These are phyloP conservation scores for Sphaceloma murrayae DNA, from an alignment of 2,329 filamentous ascomycete genomes.

Conservation along the genomic window DNA sequence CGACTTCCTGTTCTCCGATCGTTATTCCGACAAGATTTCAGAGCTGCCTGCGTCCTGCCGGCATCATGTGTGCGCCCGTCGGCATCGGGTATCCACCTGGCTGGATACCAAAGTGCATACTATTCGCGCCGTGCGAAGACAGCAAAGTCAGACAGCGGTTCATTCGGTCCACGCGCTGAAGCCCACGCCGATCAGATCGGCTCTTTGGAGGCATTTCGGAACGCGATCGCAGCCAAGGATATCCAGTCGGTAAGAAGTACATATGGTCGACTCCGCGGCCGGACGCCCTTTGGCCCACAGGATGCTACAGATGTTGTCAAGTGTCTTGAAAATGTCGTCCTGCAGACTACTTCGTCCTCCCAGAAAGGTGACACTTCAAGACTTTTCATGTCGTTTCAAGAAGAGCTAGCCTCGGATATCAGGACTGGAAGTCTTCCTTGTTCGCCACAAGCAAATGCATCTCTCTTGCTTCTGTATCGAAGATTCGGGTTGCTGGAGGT, in stretches of 20 bases:
- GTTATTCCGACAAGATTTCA: too few relatives aligned
- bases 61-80: too few relatives aligned
- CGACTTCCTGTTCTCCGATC: too few relatives aligned
- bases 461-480: constrained; percentile 40
- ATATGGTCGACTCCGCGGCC: constrained; percentile 18
- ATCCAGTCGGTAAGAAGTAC: constrained; percentile 20
- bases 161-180: too few relatives aligned
- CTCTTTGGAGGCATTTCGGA: constrained; percentile 18
- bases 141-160: too few relatives aligned
- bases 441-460: constrained; percentile 34
- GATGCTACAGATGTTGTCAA: constrained; percentile 29
- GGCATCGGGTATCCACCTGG: too few relatives aligned
- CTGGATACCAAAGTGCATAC: too few relatives aligned
- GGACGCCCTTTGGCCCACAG: constrained; percentile 17
- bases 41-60: too few relatives aligned
- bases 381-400: constrained; percentile 25
- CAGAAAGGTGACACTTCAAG: constrained; percentile 14
- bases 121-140: too few relatives aligned
- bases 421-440: constrained; percentile 29
- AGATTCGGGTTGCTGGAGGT: constrained; percentile 33
- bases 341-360: constrained; percentile 20
- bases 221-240: constrained; percentile 21
- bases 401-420: constrained; percentile 35
- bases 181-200: not conserved
- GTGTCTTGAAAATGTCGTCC: constrained; percentile 30